Evolutionary conservation across 2,329 filamentous ascomycete species (phyloP), one percentile per base, ranked within the genome.

Genomic region (Hirsutella minnesotensis): DNA sequence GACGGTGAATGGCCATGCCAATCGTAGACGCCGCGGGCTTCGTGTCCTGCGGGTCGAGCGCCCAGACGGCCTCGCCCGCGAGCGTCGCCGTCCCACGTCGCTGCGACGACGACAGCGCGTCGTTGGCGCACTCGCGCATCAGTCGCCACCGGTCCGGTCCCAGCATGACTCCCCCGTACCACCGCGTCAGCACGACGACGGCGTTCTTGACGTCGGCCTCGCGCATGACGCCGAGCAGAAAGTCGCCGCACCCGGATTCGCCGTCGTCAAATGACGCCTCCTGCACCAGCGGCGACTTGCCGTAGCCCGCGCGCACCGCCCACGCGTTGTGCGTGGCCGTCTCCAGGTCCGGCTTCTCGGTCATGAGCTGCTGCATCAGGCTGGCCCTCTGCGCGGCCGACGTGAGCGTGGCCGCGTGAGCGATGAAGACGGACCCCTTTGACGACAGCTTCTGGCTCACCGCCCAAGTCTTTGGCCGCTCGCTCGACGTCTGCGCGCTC

Each of bases 1-100:
- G 81, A 16, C 77, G 77, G 53, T 88, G 80, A 20, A 90, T 83
- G 1, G 84, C 80, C 62, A 92, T 76, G 2, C 76, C 73, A 15
- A 61, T 57, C 22, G 61, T 61, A 4, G 63, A 58, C 38, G 58
- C 61, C 3, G 53, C 47, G n/a, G 61, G 58, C 40, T 60, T 66
- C 59, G 68, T 67, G 5, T 68, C 68, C 46, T 77, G 72, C 1
- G 72, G 54, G 49, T 81, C 75, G 13, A 81, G 58, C 0, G 72
- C 77, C 77, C 77, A 81, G 2, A 80, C 60, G 3, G 77, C 71
- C 47, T 79, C 76, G 2, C 69, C 69, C 43, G 56, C 47, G 4
- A 62, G 51, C 4, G 48, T 59, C 13, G 54, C 27, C 58, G 67
- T 51, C 58, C 67, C 51, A 56, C 65, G 51, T 54, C 58, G 42